Evolutionary conservation across 176 grass and related monocot species (phyloP), one percentile per base, ranked within the genome.

Genomic region (Triticum urartu): DNA sequence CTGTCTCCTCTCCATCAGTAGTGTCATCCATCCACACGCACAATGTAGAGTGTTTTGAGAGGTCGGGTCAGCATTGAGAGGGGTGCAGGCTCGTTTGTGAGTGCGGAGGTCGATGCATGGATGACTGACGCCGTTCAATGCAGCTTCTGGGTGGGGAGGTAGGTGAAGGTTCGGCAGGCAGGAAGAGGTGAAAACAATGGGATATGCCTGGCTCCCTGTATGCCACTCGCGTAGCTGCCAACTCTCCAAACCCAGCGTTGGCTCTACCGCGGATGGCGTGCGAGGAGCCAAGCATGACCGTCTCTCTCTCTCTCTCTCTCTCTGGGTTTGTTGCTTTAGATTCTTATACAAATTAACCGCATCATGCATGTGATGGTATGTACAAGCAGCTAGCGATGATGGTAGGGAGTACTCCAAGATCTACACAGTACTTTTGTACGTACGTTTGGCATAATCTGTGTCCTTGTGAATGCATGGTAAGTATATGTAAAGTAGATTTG

Each of bases 161-260:
- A 54, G 28, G 79, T 54, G 65, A 83, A 63, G 83, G 74, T 33
- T 60, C 13, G 32, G 42, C 39, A 48, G 22, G 15, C 72, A 48
- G 40, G 15, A 78, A 77, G 84, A 93, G 85, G 91, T 92, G 81
- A 91, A 69, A 86, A 75, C 28, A 79, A 54, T 17, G 78, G 89
- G 89, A 90, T 97, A 83, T 97, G 94, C 94, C 94, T 97, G 94
- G 92, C 94, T 97, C 94, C 94, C 94, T 97, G 94, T 94, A 94
- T 97, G 92, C 94, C 94, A 97, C 86, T 89, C 94, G 92, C 91
- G 5, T 92, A 92, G 92, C 83, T 87, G 88, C 86, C 94, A 90
- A 89, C 90, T 68, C 58, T 33, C 40, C 30, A 5, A 15, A 52
- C 72, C 38, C 22, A 39, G 81, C 74, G 85, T 94, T 94, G 94